These are phyloP conservation scores for Pisolithus sp. DNA, from an alignment of 768 basidiomycete genomes.

Conservation along the genomic window DNA sequence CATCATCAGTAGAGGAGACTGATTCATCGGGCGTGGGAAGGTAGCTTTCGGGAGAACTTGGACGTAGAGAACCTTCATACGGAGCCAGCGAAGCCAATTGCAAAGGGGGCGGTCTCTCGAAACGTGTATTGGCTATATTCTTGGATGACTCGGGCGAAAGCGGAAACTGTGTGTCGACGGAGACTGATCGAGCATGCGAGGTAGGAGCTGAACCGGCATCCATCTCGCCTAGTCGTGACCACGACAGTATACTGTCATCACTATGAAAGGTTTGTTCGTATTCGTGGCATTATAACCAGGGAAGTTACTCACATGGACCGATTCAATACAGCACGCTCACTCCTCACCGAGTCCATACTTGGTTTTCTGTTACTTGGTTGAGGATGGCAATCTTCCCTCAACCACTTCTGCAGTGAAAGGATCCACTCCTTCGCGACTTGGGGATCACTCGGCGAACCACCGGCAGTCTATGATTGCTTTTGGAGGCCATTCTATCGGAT, in stretches of 20 bases:
- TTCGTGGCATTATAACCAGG: neutral
- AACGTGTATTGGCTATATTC: conserved; percentile 17
- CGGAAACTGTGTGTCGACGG: conserved; percentile 52
- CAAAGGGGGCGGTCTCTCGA: conserved; percentile 43
- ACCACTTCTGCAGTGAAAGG: conserved; percentile 64
- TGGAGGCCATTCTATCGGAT: conserved; percentile 94
- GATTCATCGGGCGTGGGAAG: conserved; percentile 54
- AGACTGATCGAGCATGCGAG: conserved; percentile 55
- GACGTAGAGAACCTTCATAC: conserved; percentile 39
- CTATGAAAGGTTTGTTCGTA: conserved; percentile 17
- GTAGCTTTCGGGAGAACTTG: conserved; percentile 48
- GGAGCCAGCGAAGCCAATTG: conserved; percentile 40
- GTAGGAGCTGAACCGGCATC: conserved; percentile 34
- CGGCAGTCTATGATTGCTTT: conserved; percentile 43
- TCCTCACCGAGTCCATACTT: conserved; percentile 46
- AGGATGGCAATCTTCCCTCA: conserved; percentile 44
- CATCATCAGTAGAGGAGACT: conserved; percentile 43
- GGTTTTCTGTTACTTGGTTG: conserved; percentile 28
- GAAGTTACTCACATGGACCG: conserved; percentile 20
- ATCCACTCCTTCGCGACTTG: conserved; percentile 70
- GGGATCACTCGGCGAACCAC: conserved; percentile 36
- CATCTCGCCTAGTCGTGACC: conserved; percentile 36
- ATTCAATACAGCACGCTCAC: conserved; percentile 35
- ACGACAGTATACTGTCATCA: conserved; percentile 38
- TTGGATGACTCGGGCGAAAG: conserved; percentile 22